Percentiles rank a stretch among this genome's conserved stretches.
Conservation (phyloP, 768 basidiomycete genomes). For the Russula compacta region DNA sequence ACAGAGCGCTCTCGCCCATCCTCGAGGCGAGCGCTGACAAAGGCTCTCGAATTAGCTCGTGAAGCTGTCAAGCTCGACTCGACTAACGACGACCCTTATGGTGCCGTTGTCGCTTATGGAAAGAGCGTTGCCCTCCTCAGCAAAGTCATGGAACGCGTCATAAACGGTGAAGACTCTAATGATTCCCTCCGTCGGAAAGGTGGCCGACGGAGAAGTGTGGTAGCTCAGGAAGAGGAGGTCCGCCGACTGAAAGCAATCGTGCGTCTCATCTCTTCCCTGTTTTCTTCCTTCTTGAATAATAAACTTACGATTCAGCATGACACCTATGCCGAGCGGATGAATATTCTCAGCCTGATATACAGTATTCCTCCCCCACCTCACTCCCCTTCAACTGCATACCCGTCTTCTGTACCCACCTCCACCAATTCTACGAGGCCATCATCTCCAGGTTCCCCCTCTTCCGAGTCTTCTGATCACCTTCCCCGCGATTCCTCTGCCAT, state of each 20-base stretch:
- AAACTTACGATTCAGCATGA: conserved; percentile 54
- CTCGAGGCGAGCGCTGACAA: conserved; percentile 77
- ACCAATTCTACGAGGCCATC: conserved; percentile 44
- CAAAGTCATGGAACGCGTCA: conserved; percentile 88
- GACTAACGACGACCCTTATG: conserved; percentile 80
- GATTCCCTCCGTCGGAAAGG: conserved; percentile 49
- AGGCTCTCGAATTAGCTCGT: conserved; percentile 78
- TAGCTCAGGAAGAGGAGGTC: conserved; percentile 90
- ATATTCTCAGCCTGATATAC: conserved; percentile 84
- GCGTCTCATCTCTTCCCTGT: conserved; percentile 29
- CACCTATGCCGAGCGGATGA: conserved; percentile 91
- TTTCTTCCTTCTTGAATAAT: not conserved
- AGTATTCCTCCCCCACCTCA: conserved; percentile 72
- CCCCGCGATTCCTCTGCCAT: conserved; percentile 25
- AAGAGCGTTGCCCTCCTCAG: conserved; percentile 79
- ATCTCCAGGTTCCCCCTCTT: conserved; percentile 44
- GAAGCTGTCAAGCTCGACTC: conserved; percentile 85
- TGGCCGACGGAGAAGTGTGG: conserved; percentile 64
- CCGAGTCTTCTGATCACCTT: conserved; percentile 38
- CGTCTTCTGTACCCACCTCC: conserved; percentile 35
- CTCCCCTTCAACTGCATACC: conserved; percentile 45
- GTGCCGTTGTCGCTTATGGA: conserved; percentile 82
- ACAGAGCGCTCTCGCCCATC: conserved; percentile 55
- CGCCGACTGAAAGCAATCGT: conserved; percentile 80
- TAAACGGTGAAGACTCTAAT: conserved; percentile 73